Evolutionary conservation across 1,284 basidiomycete species (phyloP).

Genomic region (Ustilago shanxiensis): DNA sequence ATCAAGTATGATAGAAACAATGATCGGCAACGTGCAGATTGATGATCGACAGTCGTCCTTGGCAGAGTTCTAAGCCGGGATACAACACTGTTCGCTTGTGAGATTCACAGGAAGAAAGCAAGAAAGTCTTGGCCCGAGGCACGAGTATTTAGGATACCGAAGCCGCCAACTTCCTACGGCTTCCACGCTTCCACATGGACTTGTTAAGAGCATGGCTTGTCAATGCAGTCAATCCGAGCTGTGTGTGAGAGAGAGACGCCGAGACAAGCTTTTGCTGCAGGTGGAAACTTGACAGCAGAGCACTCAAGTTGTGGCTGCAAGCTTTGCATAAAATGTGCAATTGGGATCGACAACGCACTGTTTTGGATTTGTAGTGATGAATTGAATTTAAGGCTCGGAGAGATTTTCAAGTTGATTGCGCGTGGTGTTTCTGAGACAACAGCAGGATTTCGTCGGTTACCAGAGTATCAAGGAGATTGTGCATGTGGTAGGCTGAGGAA

Average conservation of each 20-base stretch:
- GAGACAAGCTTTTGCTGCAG: background rate
- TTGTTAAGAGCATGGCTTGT: no score
- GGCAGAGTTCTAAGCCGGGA: background rate
- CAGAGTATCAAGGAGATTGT: no score
- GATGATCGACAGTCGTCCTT: background rate
- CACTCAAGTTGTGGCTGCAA: background rate
- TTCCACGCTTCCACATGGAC: background rate
- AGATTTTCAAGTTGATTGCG: background rate
- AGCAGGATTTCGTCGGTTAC: no score
- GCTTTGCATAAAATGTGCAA: background rate
- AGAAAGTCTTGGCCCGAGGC: constrained; percentile 21
- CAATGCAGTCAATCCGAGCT: background rate
- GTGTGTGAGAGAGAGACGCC: background rate
- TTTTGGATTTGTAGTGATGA: background rate
- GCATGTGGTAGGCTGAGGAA: no score
- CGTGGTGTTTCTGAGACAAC: background rate
- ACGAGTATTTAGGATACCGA: background rate
- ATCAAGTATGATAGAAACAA: background rate
- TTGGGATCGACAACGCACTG: background rate
- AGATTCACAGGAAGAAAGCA: background rate
- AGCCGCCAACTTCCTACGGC: background rate
- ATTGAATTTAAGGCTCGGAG: background rate
- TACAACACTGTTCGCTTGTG: background rate
- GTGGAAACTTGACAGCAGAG: background rate
- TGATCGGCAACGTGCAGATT: constrained; percentile 14